Conservation (phyloP, 768 basidiomycete genomes). For the Tephrocybe rancida region DNA sequence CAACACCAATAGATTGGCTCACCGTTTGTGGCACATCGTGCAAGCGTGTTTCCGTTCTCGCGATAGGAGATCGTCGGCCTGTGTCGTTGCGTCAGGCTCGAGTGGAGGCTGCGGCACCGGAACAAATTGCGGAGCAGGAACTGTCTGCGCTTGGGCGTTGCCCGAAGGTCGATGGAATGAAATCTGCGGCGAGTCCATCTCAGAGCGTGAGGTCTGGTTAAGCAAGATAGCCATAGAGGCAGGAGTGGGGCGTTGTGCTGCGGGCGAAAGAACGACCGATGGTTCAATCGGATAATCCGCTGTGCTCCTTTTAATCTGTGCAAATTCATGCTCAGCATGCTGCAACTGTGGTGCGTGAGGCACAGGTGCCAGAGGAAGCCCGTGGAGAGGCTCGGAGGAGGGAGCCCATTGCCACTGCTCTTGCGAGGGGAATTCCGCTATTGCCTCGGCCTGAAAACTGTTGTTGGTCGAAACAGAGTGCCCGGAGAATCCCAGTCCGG, state of each 20-base stretch:
- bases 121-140: slow-evolving; percentile 4
- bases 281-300: slow-evolving; percentile 9
- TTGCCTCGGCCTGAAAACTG: slow-evolving; percentile 42
- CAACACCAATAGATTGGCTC: slow-evolving; percentile 26
- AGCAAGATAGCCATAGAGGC: slow-evolving; percentile 49
- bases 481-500: slow-evolving; percentile 46
- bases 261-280: slow-evolving; percentile 34
- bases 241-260: slow-evolving; percentile 46
- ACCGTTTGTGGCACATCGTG: slow-evolving; percentile 85
- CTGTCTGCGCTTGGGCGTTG: neutral
- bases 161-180: slow-evolving; percentile 11
- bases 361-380: slow-evolving; percentile 32
- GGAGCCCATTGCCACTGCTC: slow-evolving; percentile 27
- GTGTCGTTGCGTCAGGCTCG: slow-evolving; percentile 3
- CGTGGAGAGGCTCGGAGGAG: slow-evolving; percentile 26
- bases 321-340: slow-evolving; percentile 23
- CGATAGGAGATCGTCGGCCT: slow-evolving; percentile 32
- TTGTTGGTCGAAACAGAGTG: slow-evolving; percentile 22
- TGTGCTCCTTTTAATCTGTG: slow-evolving; percentile 28
- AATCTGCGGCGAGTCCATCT: slow-evolving; percentile 21
- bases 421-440: slow-evolving; percentile 35
- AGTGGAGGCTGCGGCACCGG: slow-evolving; percentile 4
- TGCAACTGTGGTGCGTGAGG: slow-evolving; percentile 25
- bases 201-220: slow-evolving; percentile 36
- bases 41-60: slow-evolving; percentile 79